Evolutionary conservation across 192 early-diverging fungal genomes (phyloP).

Genomic region (Umbelopsis ramanniana): DNA sequence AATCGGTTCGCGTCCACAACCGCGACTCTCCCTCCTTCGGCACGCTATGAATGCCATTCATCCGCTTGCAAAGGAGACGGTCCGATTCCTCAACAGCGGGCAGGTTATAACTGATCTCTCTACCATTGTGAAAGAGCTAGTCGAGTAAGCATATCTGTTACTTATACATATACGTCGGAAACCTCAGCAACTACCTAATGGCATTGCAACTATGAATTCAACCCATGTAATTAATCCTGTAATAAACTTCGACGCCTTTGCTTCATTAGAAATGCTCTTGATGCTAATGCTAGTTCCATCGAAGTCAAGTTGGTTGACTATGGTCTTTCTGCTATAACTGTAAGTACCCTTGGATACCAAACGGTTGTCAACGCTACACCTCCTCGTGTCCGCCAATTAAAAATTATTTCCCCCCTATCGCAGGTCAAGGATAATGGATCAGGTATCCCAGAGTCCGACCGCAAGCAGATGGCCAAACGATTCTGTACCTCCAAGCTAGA

Average conservation of each 20-base stretch:
- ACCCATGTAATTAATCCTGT: not conserved
- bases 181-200: not conserved
- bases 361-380: too few relatives aligned
- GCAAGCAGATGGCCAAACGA: slow-evolving; percentile 38
- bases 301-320: slow-evolving; percentile 40
- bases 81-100: slow-evolving; percentile 38
- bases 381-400: not conserved
- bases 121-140: slow-evolving; percentile 42
- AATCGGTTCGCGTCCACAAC: not conserved
- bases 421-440: slow-evolving; percentile 46
- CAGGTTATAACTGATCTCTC: slow-evolving; percentile 45
- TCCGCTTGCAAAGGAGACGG: slow-evolving; percentile 32
- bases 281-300: slow-evolving; percentile 42
- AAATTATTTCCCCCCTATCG: not conserved
- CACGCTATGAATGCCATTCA: slow-evolving; percentile 23
- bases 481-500: slow-evolving; percentile 46
- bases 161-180: not conserved
- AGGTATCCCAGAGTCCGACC: slow-evolving; percentile 41
- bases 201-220: not conserved
- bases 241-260: too few relatives aligned
- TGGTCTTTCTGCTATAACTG: slow-evolving; percentile 40
- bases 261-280: slow-evolving; percentile 41
- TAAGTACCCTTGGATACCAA: slow-evolving; percentile 9
- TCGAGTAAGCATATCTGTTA: slow-evolving; percentile 38
- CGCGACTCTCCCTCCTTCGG: not conserved